Evolutionary conservation across 768 basidiomycete species (phyloP).

Genomic region (Suillus spraguei): DNA sequence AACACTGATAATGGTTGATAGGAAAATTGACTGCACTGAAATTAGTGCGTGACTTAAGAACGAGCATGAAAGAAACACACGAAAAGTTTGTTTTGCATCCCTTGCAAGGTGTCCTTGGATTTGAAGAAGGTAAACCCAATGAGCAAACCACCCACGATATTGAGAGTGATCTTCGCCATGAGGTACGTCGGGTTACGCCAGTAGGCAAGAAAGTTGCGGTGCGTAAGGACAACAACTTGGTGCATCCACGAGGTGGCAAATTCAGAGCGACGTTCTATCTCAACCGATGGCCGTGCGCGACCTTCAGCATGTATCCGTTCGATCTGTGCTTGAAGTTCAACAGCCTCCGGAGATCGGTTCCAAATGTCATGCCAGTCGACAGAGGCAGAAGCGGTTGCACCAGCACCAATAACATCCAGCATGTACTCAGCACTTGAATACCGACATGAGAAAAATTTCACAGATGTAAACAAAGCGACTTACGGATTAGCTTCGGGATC

Average conservation of each 20-base stretch:
- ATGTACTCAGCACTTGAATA: conserved; percentile 46
- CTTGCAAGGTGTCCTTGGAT: conserved; percentile 38
- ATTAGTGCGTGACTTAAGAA: neutral
- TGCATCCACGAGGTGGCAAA: conserved; percentile 43
- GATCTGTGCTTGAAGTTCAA: conserved; percentile 41
- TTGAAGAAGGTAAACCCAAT: conserved; percentile 48
- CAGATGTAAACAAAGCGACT: neutral
- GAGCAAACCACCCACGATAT: conserved; percentile 35
- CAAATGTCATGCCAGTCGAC: conserved; percentile 55
- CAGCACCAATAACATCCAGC: conserved; percentile 59
- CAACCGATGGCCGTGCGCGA: conserved; percentile 24
- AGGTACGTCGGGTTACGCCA: conserved; percentile 47
- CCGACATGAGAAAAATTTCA: neutral
- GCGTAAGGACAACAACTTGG: conserved; percentile 35
- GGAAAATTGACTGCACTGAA: conserved; percentile 46
- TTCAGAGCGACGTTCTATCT: conserved; percentile 27
- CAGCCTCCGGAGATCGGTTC: conserved; percentile 45
- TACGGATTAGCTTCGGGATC: conserved; percentile 26
- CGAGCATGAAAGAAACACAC: conserved; percentile 22
- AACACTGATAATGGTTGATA: conserved; percentile 44
- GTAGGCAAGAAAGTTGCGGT: conserved; percentile 34
- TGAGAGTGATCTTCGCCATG: conserved; percentile 40
- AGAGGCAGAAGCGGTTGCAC: conserved; percentile 44
- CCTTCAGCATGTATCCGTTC: conserved; percentile 45
- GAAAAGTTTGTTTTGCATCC: conserved; percentile 46